Evolutionary conservation across 352 stramenopile species (phyloP).

Genomic region (Sclerospora graminicola): DNA sequence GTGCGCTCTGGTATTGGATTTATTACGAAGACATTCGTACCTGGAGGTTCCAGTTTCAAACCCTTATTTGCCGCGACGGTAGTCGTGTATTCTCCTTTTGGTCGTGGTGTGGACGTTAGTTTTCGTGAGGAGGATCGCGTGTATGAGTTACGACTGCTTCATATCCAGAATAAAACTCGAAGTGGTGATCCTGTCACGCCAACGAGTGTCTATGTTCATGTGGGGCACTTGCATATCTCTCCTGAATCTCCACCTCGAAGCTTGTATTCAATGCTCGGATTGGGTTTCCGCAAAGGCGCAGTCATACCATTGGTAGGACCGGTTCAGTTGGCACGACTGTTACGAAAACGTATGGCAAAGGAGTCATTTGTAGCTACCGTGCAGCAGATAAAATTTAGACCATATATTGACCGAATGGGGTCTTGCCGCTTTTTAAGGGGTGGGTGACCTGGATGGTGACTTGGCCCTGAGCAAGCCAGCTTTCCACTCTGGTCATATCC

Average conservation of each 20-base stretch:
- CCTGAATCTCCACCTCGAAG: constrained; percentile 46
- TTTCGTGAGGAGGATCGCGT: constrained; percentile 55
- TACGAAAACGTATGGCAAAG: constrained; percentile 50
- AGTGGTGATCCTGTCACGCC: constrained; percentile 9
- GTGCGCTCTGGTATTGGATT: constrained; percentile 65
- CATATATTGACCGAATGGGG: constrained; percentile 37
- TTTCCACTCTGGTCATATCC: no score
- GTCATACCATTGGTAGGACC: constrained; percentile 1
- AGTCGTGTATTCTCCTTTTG: constrained; percentile 68
- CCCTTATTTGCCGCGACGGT: constrained; percentile 41
- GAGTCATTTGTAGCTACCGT: constrained; percentile 39
- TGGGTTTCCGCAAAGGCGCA: constrained; percentile 16
- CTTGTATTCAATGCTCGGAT: constrained; percentile 57
- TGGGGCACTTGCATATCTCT: constrained; percentile 35
- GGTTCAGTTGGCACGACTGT: constrained; percentile 28
- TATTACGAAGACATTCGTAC: constrained; percentile 74
- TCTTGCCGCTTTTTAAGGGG: no score
- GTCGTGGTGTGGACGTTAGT: constrained; percentile 47
- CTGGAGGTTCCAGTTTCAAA: constrained; percentile 29
- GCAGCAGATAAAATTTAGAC: constrained; percentile 17
- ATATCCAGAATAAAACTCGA: constrained; percentile 24
- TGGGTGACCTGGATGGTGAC: no score
- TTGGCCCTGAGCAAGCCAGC: no score
- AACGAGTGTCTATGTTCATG: constrained; percentile 40
- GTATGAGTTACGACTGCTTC: constrained; percentile 60